Base-by-base conservation (phyloP, 148 eudicot genomes). In the Vaccinium vitisidaea region DNA sequence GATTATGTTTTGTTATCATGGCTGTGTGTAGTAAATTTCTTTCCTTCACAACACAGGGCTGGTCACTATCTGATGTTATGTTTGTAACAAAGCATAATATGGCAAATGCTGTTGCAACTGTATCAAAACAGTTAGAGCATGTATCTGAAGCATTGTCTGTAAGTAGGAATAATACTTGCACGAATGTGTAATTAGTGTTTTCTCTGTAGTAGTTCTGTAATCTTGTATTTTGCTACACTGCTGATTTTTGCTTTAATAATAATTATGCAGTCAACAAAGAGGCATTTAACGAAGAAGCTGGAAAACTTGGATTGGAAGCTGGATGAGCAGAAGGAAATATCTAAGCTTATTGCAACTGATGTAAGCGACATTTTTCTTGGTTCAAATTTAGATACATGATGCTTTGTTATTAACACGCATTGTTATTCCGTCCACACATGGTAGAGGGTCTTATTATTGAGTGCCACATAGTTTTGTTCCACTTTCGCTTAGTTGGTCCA, bases 251-350 rank as follows among this genome's bases (percentile, higher is more conserved):
- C 21, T 74, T 80, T 77, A 27, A 53, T 78, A 13, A 84, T 77
- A 27, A 25, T 84, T 50, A 75, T 85, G 83, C 87, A 94, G 99
- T 86, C 92, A 79, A 96, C 99, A 56, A 94, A 89, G 89, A 90
- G 87, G 86, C 97, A 93, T 88, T 85, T 96, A 73, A 61, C 97
- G 2, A 93, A 93, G 87, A 90, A 88, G 87, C 92, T 96, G 84
- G 98, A 96, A 87, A 90, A 81, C 87, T 88, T 96, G 92, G 99
- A 96, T 73, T 94, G 98, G 99, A 96, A 96, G 88, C 74, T 96
- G 84, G 99, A 96, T 85, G 98, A 96, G 89, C 99, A 93, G 83
- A 92, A 87, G 88, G 99, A 91, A 82, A 90, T 90, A 48, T 90
- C 97, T 69, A 89, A 90, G 86, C 90, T 91, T 83, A 89, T 96